Conservation (phyloP, 352 stramenopile species). For the Phytophthora hibernalis region DNA sequence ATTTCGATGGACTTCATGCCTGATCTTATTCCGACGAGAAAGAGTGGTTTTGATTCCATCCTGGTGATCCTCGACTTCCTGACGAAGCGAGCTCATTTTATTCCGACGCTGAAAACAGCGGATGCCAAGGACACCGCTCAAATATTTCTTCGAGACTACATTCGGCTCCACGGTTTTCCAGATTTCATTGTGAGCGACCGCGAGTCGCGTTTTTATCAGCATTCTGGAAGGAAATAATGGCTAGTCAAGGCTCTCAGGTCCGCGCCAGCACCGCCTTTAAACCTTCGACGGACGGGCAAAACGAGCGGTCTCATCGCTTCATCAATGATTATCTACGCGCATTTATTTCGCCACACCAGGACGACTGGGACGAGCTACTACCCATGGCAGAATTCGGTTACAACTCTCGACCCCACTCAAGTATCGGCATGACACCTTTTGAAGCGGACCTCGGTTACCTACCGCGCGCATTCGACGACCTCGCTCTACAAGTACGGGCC, state of each 20-base stretch:
- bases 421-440: slow-evolving; percentile 22
- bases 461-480: background rate
- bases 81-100: background rate
- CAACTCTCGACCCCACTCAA: slow-evolving; percentile 3
- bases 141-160: background rate
- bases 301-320: slow-evolving; percentile 1
- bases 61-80: background rate
- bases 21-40: background rate
- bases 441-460: slow-evolving; percentile 14
- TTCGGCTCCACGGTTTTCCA: slow-evolving; percentile 5
- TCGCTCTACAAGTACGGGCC: background rate
- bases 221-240: background rate
- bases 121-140: background rate
- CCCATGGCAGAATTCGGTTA: slow-evolving; percentile 4
- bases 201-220: background rate
- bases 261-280: slow-evolving; percentile 5
- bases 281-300: slow-evolving; percentile 8
- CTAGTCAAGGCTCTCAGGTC: background rate
- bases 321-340: slow-evolving; percentile 8
- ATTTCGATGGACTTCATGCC: slow-evolving; percentile 3
- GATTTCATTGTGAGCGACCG: background rate
- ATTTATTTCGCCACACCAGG: background rate
- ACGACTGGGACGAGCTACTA: slow-evolving; percentile 4
- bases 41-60: background rate
- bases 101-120: background rate